These are phyloP conservation scores for Chaetomium sp. DNA, from an alignment of 2,329 filamentous ascomycete genomes.

Conservation along the genomic window DNA sequence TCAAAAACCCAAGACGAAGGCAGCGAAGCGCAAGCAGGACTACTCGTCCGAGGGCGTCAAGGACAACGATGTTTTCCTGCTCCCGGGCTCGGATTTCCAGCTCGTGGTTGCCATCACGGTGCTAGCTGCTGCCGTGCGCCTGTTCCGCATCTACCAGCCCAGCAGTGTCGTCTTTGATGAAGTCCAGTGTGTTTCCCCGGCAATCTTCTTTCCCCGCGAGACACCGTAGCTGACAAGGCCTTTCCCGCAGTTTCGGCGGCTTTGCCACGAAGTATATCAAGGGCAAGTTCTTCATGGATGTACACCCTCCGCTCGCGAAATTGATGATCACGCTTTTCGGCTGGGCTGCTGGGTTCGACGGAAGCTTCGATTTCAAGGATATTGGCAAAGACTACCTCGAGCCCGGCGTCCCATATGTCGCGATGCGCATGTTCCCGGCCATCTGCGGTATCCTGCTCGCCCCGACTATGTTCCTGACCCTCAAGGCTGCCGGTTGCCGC, in stretches of 20 bases:
- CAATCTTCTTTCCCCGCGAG: constrained; percentile 8
- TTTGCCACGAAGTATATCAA: constrained; percentile 99
- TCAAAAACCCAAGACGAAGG: constrained; percentile 36
- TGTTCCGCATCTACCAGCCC: constrained; percentile 96
- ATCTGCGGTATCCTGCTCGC: constrained; percentile 85
- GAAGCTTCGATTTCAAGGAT: constrained; percentile 97
- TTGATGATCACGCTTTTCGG: constrained; percentile 93
- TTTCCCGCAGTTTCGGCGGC: constrained; percentile 76
- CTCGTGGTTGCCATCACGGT: constrained; percentile 72
- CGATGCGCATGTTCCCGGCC: constrained; percentile 93
- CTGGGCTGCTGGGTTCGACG: constrained; percentile 92
- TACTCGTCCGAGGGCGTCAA: constrained; percentile 78
- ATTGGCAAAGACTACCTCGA: constrained; percentile 99
- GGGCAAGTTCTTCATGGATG: constrained; percentile 99
- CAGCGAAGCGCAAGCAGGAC: constrained; percentile 47
- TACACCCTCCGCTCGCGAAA: constrained; percentile 97
- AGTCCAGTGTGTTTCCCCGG: constrained; percentile 75
- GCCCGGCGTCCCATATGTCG: constrained; percentile 91
- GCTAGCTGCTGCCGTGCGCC: constrained; percentile 74
- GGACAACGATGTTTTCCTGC: constrained; percentile 89
- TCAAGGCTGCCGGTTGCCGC: constrained; percentile 88
- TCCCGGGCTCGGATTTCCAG: constrained; percentile 83
- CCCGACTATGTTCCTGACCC: constrained; percentile 89
- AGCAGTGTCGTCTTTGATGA: constrained; percentile 98
- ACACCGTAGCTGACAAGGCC: constrained; percentile 30